These are phyloP conservation scores for Cytospora mali DNA, from an alignment of 2,329 filamentous ascomycete genomes.

Conservation along the genomic window DNA sequence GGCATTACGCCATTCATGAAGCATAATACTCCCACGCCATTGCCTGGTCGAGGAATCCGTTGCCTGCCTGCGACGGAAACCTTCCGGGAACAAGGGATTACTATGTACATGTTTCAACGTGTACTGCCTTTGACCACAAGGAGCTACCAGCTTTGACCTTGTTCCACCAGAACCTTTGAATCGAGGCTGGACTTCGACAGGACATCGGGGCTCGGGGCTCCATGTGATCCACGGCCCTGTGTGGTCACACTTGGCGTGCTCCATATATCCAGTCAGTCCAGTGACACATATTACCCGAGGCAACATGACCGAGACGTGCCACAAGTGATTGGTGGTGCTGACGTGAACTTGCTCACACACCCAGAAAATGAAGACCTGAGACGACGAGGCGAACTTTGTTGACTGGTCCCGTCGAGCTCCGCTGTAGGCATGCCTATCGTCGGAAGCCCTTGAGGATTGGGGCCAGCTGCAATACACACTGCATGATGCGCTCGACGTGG, in stretches of 20 bases:
- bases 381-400: constrained; percentile 20
- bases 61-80: background rate
- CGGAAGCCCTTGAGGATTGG: constrained; percentile 7
- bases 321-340: constrained; percentile 1
- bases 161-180: background rate
- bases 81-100: background rate
- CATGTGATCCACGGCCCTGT: background rate
- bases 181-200: constrained; percentile 4
- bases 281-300: constrained; percentile 15
- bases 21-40: background rate
- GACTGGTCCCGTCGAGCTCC: constrained; percentile 9
- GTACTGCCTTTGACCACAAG: constrained; percentile 10
- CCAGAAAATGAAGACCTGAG: constrained; percentile 7
- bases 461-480: constrained; percentile 4
- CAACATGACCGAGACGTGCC: constrained; percentile 9
- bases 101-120: background rate
- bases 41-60: background rate
- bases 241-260: background rate
- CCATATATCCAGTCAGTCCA: background rate
- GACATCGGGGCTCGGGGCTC: background rate
- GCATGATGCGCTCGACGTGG: constrained; percentile 12
- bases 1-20: background rate
- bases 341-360: background rate
- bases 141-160: constrained; percentile 9
- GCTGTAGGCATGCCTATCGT: background rate